Percentiles rank a stretch among this genome's conserved stretches.
Evolutionary conservation across 345 rosid species (phyloP).

Genomic region (Diplotaxis tenuifolia): DNA sequence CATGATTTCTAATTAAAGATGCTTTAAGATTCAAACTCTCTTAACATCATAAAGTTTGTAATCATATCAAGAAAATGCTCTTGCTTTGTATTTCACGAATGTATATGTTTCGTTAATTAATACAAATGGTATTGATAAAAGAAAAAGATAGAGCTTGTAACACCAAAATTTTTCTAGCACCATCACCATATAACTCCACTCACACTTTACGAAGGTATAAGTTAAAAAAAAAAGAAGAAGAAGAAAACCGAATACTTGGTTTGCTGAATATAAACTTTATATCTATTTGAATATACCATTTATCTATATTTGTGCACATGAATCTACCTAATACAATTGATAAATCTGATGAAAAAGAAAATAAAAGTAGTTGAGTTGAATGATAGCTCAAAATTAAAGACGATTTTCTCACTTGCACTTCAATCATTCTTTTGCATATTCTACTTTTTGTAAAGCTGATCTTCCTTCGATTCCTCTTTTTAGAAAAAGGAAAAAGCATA

Average conservation of each 20-base stretch:
- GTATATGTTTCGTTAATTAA: background rate
- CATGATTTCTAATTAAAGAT: conserved; percentile 6
- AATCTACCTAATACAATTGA: conserved; percentile 16
- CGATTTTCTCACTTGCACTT: conserved; percentile 40
- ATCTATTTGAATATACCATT: conserved; percentile 1
- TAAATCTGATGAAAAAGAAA: background rate
- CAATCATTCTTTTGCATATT: conserved; percentile 34
- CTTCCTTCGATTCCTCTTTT: conserved; percentile 17
- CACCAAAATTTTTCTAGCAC: background rate
- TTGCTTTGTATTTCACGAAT: background rate
- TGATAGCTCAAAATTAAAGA: conserved; percentile 30
- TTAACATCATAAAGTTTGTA: background rate
- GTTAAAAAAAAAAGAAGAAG: background rate
- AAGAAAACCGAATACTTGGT: background rate
- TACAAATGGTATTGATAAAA: background rate
- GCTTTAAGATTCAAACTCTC: background rate
- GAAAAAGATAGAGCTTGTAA: background rate
- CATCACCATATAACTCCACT: background rate
- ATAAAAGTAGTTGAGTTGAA: conserved; percentile 28
- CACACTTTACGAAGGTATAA: background rate
- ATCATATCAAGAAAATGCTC: background rate
- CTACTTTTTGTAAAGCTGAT: conserved; percentile 37
- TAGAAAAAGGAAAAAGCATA: background rate
- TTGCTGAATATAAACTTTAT: background rate
- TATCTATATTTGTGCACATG: conserved; percentile 1